Conservation (phyloP, 2,329 filamentous ascomycete genomes). For the Aspergillus transmontanensis region DNA sequence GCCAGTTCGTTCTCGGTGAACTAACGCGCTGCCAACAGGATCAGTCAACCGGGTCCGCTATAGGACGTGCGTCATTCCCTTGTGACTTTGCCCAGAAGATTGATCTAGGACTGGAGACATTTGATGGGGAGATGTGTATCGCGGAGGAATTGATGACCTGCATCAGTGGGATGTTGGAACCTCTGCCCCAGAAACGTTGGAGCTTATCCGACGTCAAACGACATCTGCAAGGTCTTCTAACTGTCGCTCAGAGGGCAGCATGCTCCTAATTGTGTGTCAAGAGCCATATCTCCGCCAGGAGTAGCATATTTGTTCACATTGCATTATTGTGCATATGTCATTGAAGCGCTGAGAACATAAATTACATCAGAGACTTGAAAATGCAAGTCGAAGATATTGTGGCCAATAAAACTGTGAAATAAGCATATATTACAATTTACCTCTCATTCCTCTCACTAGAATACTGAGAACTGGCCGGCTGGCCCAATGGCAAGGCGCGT, state of each 20-base stretch:
- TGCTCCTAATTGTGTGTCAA: background rate
- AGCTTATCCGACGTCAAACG: slow-evolving; percentile 38
- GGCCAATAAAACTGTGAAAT: background rate
- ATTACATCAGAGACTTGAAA: background rate
- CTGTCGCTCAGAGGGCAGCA: slow-evolving; percentile 17
- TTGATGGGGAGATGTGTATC: slow-evolving; percentile 31
- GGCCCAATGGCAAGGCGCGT: slow-evolving; percentile 49
- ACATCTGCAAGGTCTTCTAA: slow-evolving; percentile 34
- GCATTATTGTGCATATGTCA: background rate
- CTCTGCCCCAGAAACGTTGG: slow-evolving; percentile 40
- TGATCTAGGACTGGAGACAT: slow-evolving; percentile 29
- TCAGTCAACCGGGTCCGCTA: background rate
- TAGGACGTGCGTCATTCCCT: slow-evolving; percentile 33
- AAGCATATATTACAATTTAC: background rate
- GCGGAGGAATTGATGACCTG: slow-evolving; percentile 39
- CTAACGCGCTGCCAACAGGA: slow-evolving; percentile 35
- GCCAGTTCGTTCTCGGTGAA: slow-evolving; percentile 45
- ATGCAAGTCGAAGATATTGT: background rate
- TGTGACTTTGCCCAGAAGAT: slow-evolving; percentile 42
- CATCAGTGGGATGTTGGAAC: slow-evolving; percentile 46
- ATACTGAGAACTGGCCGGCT: background rate
- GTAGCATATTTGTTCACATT: background rate
- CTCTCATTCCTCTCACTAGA: too few relatives aligned
- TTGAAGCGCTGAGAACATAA: background rate
- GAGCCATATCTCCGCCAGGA: background rate